These are phyloP conservation scores for Micromonas commoda DNA, from an alignment of 139 green algal genomes.

Conservation along the genomic window DNA sequence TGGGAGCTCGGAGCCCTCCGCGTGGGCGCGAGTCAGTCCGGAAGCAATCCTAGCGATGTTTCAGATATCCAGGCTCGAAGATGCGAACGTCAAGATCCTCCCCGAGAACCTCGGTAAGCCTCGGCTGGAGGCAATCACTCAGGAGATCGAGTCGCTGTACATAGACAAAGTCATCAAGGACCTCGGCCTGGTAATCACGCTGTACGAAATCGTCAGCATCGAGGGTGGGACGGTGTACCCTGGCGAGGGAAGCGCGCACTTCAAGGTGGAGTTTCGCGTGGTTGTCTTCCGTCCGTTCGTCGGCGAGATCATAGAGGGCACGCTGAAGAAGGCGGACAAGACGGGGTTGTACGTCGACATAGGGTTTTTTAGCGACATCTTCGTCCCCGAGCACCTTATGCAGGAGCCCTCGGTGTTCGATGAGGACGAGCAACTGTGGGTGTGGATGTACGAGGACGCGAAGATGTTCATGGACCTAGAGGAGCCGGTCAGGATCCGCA, in stretches of 20 bases:
- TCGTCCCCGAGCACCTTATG: conserved; percentile 64
- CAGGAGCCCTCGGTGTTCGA: conserved; percentile 43
- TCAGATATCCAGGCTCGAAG: background rate
- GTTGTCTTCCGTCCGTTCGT: conserved; percentile 85
- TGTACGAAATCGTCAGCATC: conserved; percentile 80
- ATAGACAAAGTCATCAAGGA: conserved; percentile 69
- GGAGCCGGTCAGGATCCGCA: conserved; percentile 33
- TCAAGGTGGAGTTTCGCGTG: conserved; percentile 63
- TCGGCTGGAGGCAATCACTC: conserved; percentile 55
- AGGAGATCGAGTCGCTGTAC: conserved; percentile 60
- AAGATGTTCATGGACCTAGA: conserved; percentile 73
- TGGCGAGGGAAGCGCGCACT: conserved; percentile 67
- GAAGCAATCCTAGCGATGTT: too few relatives aligned
- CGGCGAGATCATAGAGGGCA: conserved; percentile 74
- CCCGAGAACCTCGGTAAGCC: conserved; percentile 62
- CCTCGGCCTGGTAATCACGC: conserved; percentile 68
- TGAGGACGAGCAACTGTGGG: conserved; percentile 60
- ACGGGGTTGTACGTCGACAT: conserved; percentile 54
- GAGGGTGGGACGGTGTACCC: conserved; percentile 73
- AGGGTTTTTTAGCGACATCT: conserved; percentile 87
- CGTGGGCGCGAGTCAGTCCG: too few relatives aligned
- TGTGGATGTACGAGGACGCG: conserved; percentile 69
- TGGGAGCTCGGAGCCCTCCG: too few relatives aligned
- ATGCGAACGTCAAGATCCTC: conserved; percentile 60
- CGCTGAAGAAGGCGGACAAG: conserved; percentile 54